These are phyloP conservation scores for Linum usitatissimum DNA, from an alignment of 345 rosid species.

Conservation along the genomic window DNA sequence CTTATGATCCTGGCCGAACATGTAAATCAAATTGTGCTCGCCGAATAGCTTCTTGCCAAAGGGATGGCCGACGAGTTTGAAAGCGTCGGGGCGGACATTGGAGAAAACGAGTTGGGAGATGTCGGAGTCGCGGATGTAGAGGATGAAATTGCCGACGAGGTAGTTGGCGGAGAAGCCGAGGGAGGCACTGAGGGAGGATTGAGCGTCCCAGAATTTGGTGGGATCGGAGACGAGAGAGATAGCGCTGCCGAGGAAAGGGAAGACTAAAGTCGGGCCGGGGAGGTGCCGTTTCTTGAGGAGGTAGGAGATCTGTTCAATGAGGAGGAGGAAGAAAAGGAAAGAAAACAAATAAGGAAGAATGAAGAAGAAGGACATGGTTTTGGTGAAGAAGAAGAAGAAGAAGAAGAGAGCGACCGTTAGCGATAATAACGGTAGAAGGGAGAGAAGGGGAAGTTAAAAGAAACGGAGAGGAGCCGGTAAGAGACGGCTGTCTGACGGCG, in stretches of 20 bases:
- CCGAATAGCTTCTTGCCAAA: conserved; percentile 85
- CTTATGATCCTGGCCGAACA: conserved; percentile 79
- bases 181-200: conserved; percentile 27
- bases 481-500: not conserved
- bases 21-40: conserved; percentile 69
- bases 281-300: conserved; percentile 39
- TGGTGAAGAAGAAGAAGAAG: not conserved
- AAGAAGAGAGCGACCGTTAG: not conserved
- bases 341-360: conserved; percentile 7
- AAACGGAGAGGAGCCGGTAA: not conserved
- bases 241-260: conserved; percentile 63
- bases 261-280: conserved; percentile 51
- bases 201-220: conserved; percentile 61
- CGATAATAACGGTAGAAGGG: not conserved
- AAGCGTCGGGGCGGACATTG: conserved; percentile 77
- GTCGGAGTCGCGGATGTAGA: conserved; percentile 49
- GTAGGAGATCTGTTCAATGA: conserved; percentile 54
- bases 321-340: conserved; percentile 21
- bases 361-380: conserved; percentile 17
- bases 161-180: conserved; percentile 60
- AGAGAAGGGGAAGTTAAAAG: not conserved
- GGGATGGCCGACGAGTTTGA: conserved; percentile 65
- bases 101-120: conserved; percentile 62
- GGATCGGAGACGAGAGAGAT: conserved; percentile 41
- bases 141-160: conserved; percentile 51